Evolutionary conservation across 768 basidiomycete genomes (phyloP).

Genomic region (Mycena vulgaris): DNA sequence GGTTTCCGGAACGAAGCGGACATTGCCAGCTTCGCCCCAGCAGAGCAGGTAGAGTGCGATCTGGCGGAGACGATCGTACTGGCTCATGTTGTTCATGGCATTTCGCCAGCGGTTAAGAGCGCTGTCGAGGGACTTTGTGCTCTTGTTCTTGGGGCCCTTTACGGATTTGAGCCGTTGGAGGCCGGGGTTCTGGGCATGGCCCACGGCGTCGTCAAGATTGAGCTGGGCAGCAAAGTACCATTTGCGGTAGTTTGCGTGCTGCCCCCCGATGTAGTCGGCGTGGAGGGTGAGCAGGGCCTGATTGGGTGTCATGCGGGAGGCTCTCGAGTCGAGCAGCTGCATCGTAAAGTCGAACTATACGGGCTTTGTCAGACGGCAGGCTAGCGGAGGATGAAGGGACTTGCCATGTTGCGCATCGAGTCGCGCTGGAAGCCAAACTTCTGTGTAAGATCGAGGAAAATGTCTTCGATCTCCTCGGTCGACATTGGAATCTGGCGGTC

Average conservation of each 20-base stretch:
- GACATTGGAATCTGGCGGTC: slow-evolving; percentile 96
- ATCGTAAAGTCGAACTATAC: slow-evolving; percentile 95
- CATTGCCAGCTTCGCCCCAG: slow-evolving; percentile 99
- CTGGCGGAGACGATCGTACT: slow-evolving; percentile 97
- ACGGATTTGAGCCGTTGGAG: slow-evolving; percentile 90
- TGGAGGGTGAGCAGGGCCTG: slow-evolving; percentile 97
- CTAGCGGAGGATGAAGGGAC: slow-evolving; percentile 41
- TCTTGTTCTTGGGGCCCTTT: slow-evolving; percentile 68
- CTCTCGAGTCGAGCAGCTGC: slow-evolving; percentile 96
- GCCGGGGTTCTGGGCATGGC: slow-evolving; percentile 94
- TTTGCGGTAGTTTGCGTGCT: slow-evolving; percentile 99
- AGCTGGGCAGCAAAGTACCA: slow-evolving; percentile 99
- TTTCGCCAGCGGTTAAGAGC: slow-evolving; percentile 96
- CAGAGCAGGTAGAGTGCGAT: slow-evolving; percentile 96
- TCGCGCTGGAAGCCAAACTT: slow-evolving; percentile 99
- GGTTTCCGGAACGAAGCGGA: slow-evolving; percentile 96
- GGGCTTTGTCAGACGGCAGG: slow-evolving; percentile 32
- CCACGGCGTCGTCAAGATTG: slow-evolving; percentile 98
- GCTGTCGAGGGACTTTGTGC: slow-evolving; percentile 89
- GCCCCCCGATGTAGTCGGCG: slow-evolving; percentile 98
- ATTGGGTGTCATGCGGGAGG: slow-evolving; percentile 98
- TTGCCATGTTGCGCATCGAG: slow-evolving; percentile 94
- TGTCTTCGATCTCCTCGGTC: slow-evolving; percentile 98
- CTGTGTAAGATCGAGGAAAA: slow-evolving; percentile 97
- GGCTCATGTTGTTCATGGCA: slow-evolving; percentile 99